Base-by-base conservation (phyloP, 192 early-diverging fungal species). In the Rhizophlyctis rosea region DNA sequence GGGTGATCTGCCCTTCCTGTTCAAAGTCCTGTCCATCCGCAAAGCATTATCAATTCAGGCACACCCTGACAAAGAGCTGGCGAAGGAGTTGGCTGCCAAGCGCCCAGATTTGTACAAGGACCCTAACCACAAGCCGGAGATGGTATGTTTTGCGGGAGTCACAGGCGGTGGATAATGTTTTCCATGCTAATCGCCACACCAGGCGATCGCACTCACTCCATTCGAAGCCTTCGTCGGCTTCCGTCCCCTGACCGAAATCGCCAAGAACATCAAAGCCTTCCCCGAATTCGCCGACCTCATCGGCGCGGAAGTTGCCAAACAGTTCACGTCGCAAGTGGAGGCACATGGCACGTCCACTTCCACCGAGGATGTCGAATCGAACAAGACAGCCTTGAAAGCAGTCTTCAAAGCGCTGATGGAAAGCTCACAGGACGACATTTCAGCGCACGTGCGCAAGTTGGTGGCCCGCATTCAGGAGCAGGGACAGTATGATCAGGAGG, bases 181-280 rank as follows among this genome's bases (percentile, higher is more conserved):
- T n/a, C n/a, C n/a, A n/a, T n/a, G n/a, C n/a, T n/a, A n/a, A n/a
- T n/a, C n/a, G n/a, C n/a, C n/a, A n/a, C n/a, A n/a, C n/a, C n/a
- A 77, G 76, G 93, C 96, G 3, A 79, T 99, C 57, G 96, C 93
- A 7, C 73, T 99, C 34, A 97, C 96, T 13, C 87, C 87, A 16
- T 99, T 99, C 72, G 90, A 95, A 68, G 93, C 91, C 1, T 82
- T 99, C 49, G 96, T 92, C 72, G 92, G 90, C 28, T 99, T 99
- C 81, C 77, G 89, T 32, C 88, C 91, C 1, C 76, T 96, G 52
- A 55, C 79, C 21, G 87, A 95, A 68, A 95, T 99, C 58, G 67
- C 67, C 1, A 53, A 32, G 4, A 76, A 85, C 67, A 65, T 96
- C 51, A 68, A 71, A 1, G 64, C 61, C 23, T 95, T 87, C 74